Percentiles rank a stretch among this genome's conserved stretches.
Evolutionary conservation across 208 protist genomes (phyloP).

Genomic region (Kentomonas sorsogonicus): DNA sequence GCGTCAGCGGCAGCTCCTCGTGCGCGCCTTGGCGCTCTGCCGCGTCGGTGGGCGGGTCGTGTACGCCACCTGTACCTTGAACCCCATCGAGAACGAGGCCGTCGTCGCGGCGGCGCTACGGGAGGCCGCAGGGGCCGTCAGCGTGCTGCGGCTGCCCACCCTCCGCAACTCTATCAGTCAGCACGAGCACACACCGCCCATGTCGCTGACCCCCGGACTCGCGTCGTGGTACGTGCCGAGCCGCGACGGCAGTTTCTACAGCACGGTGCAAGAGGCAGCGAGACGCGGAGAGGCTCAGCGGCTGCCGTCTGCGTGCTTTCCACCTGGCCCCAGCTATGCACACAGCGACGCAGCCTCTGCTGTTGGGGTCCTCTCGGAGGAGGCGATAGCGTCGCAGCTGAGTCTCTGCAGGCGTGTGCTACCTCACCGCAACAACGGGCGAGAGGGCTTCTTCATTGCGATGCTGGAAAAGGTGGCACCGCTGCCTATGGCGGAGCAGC

Average conservation of each 20-base stretch:
- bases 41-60: conserved; percentile 79
- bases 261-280: conserved; percentile 27
- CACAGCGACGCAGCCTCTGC: neutral
- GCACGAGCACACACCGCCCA: too few relatives aligned
- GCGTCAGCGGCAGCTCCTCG: conserved; percentile 72
- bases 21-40: conserved; percentile 54
- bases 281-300: conserved; percentile 24
- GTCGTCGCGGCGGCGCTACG: conserved; percentile 82
- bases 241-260: conserved; percentile 44
- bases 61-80: conserved; percentile 95
- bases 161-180: neutral
- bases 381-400: conserved; percentile 4
- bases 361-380: neutral
- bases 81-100: conserved; percentile 96
- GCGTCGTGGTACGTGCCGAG: conserved; percentile 58
- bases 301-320: conserved; percentile 13
- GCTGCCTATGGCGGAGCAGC: neutral
- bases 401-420: conserved; percentile 30
- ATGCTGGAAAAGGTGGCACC: conserved; percentile 26
- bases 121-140: conserved; percentile 24
- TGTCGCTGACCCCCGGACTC: conserved; percentile 36
- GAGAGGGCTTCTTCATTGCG: conserved; percentile 76
- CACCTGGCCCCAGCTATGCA: neutral
- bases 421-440: conserved; percentile 50
- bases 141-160: conserved; percentile 36